Conservation (phyloP, 2,329 filamentous ascomycete species). For the Volutella citrinella region DNA sequence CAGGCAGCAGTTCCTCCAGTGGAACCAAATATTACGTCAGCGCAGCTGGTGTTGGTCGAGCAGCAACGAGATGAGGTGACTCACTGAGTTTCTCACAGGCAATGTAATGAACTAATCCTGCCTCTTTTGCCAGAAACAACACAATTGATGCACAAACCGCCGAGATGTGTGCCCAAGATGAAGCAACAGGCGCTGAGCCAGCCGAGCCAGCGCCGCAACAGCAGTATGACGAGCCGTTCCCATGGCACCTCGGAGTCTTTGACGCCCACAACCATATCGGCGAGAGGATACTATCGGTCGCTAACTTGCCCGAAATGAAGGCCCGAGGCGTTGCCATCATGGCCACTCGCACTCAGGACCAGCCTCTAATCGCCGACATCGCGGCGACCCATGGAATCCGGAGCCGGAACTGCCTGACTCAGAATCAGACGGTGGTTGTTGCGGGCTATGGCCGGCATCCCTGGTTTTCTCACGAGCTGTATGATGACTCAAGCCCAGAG, state of each 20-base stretch:
- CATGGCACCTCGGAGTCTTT: slow-evolving; percentile 28
- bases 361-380: slow-evolving; percentile 11
- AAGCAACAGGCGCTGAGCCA: slow-evolving; percentile 1
- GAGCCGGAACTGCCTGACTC: not conserved
- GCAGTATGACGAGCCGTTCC: slow-evolving; percentile 12
- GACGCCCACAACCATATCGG: slow-evolving; percentile 27
- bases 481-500: slow-evolving; percentile 6
- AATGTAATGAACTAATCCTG: not conserved
- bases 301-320: slow-evolving; percentile 11
- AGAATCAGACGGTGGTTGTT: slow-evolving; percentile 7
- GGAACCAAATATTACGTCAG: no score
- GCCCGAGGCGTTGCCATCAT: slow-evolving; percentile 14
- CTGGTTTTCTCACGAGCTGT: slow-evolving; percentile 23
- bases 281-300: slow-evolving; percentile 9
- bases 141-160: slow-evolving; percentile 2
- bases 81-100: no score
- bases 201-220: slow-evolving; percentile 3
- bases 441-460: slow-evolving; percentile 23
- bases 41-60: no score
- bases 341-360: slow-evolving; percentile 23
- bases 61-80: no score
- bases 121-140: no score
- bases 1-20: no score
- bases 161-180: slow-evolving; percentile 13
- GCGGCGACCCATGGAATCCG: slow-evolving; percentile 4